A percentile compares a stretch with the other conserved stretches of the same genome.
Conservation (phyloP, 2,329 filamentous ascomycete genomes). For the Talaromyces sp. region DNA sequence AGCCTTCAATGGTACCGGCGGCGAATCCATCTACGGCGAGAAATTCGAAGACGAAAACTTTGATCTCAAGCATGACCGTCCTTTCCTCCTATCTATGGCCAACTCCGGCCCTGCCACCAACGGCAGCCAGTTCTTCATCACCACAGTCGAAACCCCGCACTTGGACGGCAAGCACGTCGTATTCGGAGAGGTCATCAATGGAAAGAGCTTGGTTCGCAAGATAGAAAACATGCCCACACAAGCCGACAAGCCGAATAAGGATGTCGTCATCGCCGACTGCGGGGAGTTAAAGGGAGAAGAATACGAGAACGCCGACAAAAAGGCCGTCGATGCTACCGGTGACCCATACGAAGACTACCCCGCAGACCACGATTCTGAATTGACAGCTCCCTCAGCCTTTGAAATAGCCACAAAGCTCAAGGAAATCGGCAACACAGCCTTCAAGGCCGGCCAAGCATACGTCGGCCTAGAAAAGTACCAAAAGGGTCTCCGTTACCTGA, state of each 20-base stretch:
- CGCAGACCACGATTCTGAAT: slow-evolving; percentile 66
- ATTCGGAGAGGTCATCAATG: slow-evolving; percentile 88
- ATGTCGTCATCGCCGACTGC: slow-evolving; percentile 75
- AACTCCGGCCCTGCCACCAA: slow-evolving; percentile 96
- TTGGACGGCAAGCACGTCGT: slow-evolving; percentile 96
- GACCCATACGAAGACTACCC: slow-evolving; percentile 96
- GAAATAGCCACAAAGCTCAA: slow-evolving; percentile 83
- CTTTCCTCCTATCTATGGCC: slow-evolving; percentile 95
- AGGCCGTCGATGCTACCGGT: slow-evolving; percentile 72
- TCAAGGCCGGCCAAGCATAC: slow-evolving; percentile 71
- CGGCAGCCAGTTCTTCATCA: slow-evolving; percentile 97
- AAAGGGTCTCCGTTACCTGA: slow-evolving; percentile 84
- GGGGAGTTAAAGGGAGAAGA: slow-evolving; percentile 75
- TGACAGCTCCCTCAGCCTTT: slow-evolving; percentile 64
- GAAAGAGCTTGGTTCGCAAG: slow-evolving; percentile 85
- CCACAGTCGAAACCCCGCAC: slow-evolving; percentile 90
- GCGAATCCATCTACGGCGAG: slow-evolving; percentile 94
- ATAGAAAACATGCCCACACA: slow-evolving; percentile 80
- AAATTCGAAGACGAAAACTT: slow-evolving; percentile 99
- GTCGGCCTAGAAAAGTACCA: slow-evolving; percentile 86
- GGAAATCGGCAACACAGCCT: slow-evolving; percentile 85
- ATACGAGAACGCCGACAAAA: slow-evolving; percentile 63
- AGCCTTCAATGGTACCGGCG: slow-evolving; percentile 86
- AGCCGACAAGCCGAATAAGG: slow-evolving; percentile 71
- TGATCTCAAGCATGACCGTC: slow-evolving; percentile 81